Percentiles rank a stretch among this genome's conserved stretches.
Evolutionary conservation across 352 stramenopile species (phyloP).

Genomic region (Pythium dissotocum): DNA sequence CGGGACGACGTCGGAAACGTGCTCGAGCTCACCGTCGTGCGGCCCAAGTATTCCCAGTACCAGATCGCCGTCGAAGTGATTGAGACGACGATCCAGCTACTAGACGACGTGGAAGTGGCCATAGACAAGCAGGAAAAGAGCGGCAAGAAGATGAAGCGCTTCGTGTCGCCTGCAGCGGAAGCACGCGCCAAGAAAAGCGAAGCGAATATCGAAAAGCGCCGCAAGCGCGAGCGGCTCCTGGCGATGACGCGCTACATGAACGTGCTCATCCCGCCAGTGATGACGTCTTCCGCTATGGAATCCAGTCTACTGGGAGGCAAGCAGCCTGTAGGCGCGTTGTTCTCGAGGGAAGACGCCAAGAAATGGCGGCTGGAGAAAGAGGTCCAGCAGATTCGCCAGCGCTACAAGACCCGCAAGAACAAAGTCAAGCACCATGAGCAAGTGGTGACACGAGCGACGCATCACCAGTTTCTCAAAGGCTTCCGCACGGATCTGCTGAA

Average conservation of each 20-base stretch:
- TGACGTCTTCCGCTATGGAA: slow-evolving; percentile 11
- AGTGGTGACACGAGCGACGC: slow-evolving; percentile 38
- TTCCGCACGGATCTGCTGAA: slow-evolving; percentile 50
- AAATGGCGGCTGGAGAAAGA: slow-evolving; percentile 52
- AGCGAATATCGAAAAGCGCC: slow-evolving; percentile 40
- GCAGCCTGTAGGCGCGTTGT: slow-evolving; percentile 43
- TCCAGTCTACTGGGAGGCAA: slow-evolving; percentile 12
- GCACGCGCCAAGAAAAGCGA: slow-evolving; percentile 48
- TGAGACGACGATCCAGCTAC: slow-evolving; percentile 41
- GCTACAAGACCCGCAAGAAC: slow-evolving; percentile 35
- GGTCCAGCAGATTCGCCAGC: slow-evolving; percentile 41
- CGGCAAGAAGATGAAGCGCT: slow-evolving; percentile 35
- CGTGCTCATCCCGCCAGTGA: slow-evolving; percentile 34
- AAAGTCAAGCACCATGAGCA: slow-evolving; percentile 41
- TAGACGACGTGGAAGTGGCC: slow-evolving; percentile 36
- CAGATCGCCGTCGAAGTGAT: slow-evolving; percentile 51
- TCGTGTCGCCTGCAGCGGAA: slow-evolving; percentile 54
- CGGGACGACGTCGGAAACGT: slow-evolving; percentile 22
- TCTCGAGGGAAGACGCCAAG: slow-evolving; percentile 47
- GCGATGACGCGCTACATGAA: slow-evolving; percentile 43
- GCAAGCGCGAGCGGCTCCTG: slow-evolving; percentile 39
- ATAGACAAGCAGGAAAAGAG: not conserved
- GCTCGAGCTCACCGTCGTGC: slow-evolving; percentile 22
- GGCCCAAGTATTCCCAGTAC: slow-evolving; percentile 30
- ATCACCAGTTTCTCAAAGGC: slow-evolving; percentile 49